Evolutionary conservation across 805 yeast species (phyloP).

Genomic region (Ogataea kodamae): DNA sequence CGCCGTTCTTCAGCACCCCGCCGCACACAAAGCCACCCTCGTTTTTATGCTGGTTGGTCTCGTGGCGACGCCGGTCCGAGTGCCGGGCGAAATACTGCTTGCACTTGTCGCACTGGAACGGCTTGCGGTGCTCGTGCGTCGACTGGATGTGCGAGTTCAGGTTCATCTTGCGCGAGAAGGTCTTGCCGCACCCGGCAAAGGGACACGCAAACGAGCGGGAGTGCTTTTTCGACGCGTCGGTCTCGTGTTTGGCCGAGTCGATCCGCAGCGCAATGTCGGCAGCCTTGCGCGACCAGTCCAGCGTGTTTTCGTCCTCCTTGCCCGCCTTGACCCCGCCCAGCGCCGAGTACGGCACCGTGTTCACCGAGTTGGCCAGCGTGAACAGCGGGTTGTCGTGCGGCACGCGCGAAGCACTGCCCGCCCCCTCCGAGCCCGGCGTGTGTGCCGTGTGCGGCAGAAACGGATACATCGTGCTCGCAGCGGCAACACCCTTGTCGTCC

Average conservation of each 20-base stretch:
- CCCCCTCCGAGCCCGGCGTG: conserved; percentile 3
- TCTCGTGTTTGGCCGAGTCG: conserved; percentile 5
- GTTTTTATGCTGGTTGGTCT: conserved; percentile 32
- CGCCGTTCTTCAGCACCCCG: conserved; percentile 29
- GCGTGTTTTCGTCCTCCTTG: conserved; percentile 6
- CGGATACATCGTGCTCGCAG: conserved; percentile 14
- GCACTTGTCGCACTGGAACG: conserved; percentile 31
- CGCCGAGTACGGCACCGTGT: conserved; percentile 24
- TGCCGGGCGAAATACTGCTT: conserved; percentile 33
- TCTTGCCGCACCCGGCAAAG: conserved; percentile 27
- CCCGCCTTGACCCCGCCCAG: conserved; percentile 8
- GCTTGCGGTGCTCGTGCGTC: conserved; percentile 33
- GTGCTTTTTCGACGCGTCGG: conserved; percentile 7
- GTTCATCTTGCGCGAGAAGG: conserved; percentile 34
- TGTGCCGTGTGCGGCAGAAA: conserved; percentile 16
- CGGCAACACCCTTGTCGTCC: conserved; percentile 16
- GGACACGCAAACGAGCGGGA: conserved; percentile 25
- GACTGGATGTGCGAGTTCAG: conserved; percentile 34
- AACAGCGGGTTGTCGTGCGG: conserved; percentile 27
- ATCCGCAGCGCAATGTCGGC: conserved; percentile 26
- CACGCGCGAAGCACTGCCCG: conserved; percentile 2
- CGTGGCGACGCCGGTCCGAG: conserved; percentile 34
- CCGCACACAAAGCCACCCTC: conserved; percentile 28
- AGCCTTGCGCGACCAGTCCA: conserved; percentile 27
- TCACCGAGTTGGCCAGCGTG: conserved; percentile 32